Conservation (phyloP, 176 grass and related monocot genomes). For the maize (Zea mays) region Zm-B73-REFERENCE-NAM-5.0 NC_050098.1:183438501-183439000, state of each 20-base stretch:
- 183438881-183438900: conserved; percentile 83
- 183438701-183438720: conserved; percentile 66
- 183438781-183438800: conserved; percentile 60
- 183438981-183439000: conserved; percentile 21
- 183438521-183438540: conserved; percentile 83
- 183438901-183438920: conserved; percentile 42
- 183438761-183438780: conserved; percentile 58
- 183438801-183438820: conserved; percentile 58
- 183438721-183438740: conserved; percentile 69
- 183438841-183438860: conserved; percentile 99
- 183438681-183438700: conserved; percentile 80
- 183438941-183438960: conserved; percentile 58
- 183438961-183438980: conserved; percentile 42
- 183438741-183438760: conserved; percentile 73
- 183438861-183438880: conserved; percentile 98
- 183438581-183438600: conserved; percentile 82
- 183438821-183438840: conserved; percentile 71
- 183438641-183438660: conserved; percentile 55
- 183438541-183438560: conserved; percentile 68
- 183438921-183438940: conserved; percentile 63
- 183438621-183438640: conserved; percentile 64
- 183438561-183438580: conserved; percentile 83
- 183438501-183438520: conserved; percentile 86
- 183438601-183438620: conserved; percentile 56
- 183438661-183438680: conserved; percentile 51